Evolutionary conservation across 2,329 filamentous ascomycete species (phyloP).

Genomic region (Cladobotryum mycophilum): DNA sequence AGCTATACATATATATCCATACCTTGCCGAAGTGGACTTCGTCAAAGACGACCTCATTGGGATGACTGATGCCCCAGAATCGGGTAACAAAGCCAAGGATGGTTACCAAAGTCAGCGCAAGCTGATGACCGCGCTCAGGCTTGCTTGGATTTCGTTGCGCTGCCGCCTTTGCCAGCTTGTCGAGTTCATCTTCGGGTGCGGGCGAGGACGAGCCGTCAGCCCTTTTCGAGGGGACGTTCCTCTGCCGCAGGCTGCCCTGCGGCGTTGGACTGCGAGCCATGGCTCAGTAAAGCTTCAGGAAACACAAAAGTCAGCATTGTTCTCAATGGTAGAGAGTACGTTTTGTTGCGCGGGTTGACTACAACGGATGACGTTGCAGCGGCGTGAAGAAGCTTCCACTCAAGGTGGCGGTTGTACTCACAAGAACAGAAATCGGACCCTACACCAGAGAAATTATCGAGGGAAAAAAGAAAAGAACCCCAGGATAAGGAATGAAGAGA

Average conservation of each 20-base stretch:
- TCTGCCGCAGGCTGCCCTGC: constrained; percentile 54
- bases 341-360: too few species aligned
- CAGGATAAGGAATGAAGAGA: constrained; percentile 8
- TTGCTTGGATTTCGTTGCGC: constrained; percentile 30
- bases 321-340: too few species aligned
- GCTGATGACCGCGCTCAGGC: constrained; percentile 78
- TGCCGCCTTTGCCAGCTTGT: constrained; percentile 40
- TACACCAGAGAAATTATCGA: neutral
- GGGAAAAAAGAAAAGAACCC: constrained; percentile 12
- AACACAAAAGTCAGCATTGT: constrained; percentile 14
- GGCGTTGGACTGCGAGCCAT: constrained; percentile 46
- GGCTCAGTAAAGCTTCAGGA: constrained; percentile 17
- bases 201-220: constrained; percentile 29
- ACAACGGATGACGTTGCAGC: neutral
- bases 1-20: constrained; percentile 24
- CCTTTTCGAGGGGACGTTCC: constrained; percentile 49
- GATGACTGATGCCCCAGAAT: constrained; percentile 94
- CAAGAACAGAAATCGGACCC: constrained; percentile 1
- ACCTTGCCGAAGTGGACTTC: constrained; percentile 99
- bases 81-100: constrained; percentile 80
- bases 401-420: constrained; percentile 1
- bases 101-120: constrained; percentile 72
- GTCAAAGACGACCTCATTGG: constrained; percentile 95
- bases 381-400: constrained; percentile 13
- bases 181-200: constrained; percentile 42